Conservation (phyloP, 2,329 filamentous ascomycete genomes). For the Sphaceloma murrayae region DNA sequence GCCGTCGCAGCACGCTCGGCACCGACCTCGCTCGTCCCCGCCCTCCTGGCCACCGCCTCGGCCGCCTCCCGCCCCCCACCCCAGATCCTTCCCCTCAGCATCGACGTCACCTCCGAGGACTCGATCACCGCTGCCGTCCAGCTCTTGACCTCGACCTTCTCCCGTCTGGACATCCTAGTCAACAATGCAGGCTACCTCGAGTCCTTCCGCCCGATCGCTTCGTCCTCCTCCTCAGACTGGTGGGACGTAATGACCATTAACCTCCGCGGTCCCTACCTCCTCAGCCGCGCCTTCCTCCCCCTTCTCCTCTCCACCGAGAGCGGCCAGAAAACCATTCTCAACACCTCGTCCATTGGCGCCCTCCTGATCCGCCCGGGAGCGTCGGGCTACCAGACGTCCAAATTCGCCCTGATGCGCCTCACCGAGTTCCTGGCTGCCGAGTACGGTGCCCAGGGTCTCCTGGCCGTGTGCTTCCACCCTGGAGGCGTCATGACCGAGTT, state of each 20-base stretch:
- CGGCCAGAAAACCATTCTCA: conserved; percentile 35
- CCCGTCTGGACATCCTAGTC: conserved; percentile 38
- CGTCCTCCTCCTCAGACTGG: conserved; percentile 33
- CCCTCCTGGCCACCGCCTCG: conserved; percentile 31
- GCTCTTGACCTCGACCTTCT: conserved; percentile 27
- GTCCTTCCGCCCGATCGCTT: conserved; percentile 24
- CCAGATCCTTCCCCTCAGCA: conserved; percentile 34
- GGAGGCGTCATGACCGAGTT: conserved; percentile 40
- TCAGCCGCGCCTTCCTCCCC: conserved; percentile 40
- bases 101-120: conserved; percentile 36
- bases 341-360: conserved; percentile 34
- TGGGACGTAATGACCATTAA: conserved; percentile 44
- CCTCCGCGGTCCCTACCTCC: conserved; percentile 35
- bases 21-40: conserved; percentile 31
- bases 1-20: conserved; percentile 45
- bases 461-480: conserved; percentile 39
- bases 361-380: conserved; percentile 27
- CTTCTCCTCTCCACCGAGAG: conserved; percentile 31
- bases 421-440: conserved; percentile 39
- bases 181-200: conserved; percentile 40
- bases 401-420: conserved; percentile 38
- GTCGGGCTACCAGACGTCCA: conserved; percentile 40
- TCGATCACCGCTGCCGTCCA: conserved; percentile 32
- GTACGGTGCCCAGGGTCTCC: conserved; percentile 35
- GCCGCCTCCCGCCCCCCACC: conserved; percentile 31